phyloP scores from a whole-genome alignment of 2,329 filamentous ascomycete species.

The Sclerotinia glacialis region DNA sequence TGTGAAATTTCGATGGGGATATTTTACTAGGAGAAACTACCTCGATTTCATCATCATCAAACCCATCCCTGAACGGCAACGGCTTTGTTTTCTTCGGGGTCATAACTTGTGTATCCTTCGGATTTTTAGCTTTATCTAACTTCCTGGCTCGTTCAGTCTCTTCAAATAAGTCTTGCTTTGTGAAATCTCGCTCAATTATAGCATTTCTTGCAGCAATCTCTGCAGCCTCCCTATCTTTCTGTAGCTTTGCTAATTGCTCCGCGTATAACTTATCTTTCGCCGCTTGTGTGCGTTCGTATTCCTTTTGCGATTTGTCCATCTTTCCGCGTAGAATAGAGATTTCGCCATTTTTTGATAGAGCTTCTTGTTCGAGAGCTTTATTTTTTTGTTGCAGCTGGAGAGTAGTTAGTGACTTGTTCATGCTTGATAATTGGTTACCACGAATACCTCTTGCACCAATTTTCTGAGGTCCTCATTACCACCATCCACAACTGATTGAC shows the following conservation, averaged over 20 bases:
- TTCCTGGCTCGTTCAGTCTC: slow-evolving; percentile 45
- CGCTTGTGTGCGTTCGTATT: slow-evolving; percentile 61
- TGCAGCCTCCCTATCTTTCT: slow-evolving; percentile 62
- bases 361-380: slow-evolving; percentile 54
- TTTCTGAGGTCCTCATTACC: slow-evolving; percentile 31
- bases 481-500: slow-evolving; percentile 20
- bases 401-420: slow-evolving; percentile 17
- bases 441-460: slow-evolving; percentile 35
- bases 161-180: slow-evolving; percentile 68
- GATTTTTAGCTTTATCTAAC: slow-evolving; percentile 45
- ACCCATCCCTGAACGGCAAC: slow-evolving; percentile 68
- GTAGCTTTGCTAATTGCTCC: slow-evolving; percentile 62
- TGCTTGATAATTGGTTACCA: slow-evolving; percentile 4
- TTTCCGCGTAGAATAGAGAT: slow-evolving; percentile 73
- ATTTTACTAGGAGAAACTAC: slow-evolving; percentile 48
- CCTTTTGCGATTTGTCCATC: slow-evolving; percentile 57
- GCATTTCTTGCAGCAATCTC: slow-evolving; percentile 62
- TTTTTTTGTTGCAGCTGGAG: slow-evolving; percentile 49
- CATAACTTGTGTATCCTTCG: slow-evolving; percentile 47
- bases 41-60: slow-evolving; percentile 57
- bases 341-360: slow-evolving; percentile 66
- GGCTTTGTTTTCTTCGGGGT: slow-evolving; percentile 58
- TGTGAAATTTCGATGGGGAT: slow-evolving; percentile 46
- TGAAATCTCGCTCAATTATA: slow-evolving; percentile 68
- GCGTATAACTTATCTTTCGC: slow-evolving; percentile 61